A percentile compares a stretch with the other conserved stretches of the same genome.
These are phyloP conservation scores for Castanopsis chinensis DNA, from an alignment of 306 rosid genomes.

Conservation along the genomic window DNA sequence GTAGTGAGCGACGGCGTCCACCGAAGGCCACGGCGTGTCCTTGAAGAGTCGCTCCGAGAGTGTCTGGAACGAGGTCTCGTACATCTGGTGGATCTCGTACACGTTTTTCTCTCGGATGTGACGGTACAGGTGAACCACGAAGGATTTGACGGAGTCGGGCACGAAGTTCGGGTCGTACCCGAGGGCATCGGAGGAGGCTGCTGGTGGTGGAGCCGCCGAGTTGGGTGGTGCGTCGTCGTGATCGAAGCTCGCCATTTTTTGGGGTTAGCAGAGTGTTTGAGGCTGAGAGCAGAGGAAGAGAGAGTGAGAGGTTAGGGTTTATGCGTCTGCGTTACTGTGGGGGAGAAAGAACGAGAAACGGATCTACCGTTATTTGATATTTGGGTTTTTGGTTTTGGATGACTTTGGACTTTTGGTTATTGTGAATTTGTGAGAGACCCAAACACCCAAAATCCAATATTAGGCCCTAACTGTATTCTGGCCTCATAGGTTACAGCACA, in stretches of 20 bases:
- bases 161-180: conserved; percentile 94
- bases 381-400: too few relatives aligned
- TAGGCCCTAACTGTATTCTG: too few relatives aligned
- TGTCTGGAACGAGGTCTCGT: conserved; percentile 81
- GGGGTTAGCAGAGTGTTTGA: neutral
- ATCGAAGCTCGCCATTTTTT: conserved; percentile 57
- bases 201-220: conserved; percentile 32
- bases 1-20: conserved; percentile 77
- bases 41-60: conserved; percentile 87
- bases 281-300: neutral
- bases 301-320: conserved; percentile 26
- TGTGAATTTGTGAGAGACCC: too few relatives aligned
- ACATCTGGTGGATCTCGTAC: conserved; percentile 94
- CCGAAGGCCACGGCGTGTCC: conserved; percentile 96
- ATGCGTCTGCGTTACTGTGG: neutral
- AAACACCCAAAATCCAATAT: too few relatives aligned
- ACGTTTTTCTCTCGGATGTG: conserved; percentile 96
- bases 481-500: too few relatives aligned
- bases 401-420: too few relatives aligned
- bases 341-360: too few relatives aligned
- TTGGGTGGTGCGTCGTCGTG: conserved; percentile 52
- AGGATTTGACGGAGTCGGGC: conserved; percentile 78
- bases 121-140: conserved; percentile 88
- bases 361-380: too few relatives aligned
- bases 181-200: conserved; percentile 25